These are phyloP conservation scores for Pochonia chlamydosporia DNA, from an alignment of 2,329 filamentous ascomycete species.

Conservation along the genomic window DNA sequence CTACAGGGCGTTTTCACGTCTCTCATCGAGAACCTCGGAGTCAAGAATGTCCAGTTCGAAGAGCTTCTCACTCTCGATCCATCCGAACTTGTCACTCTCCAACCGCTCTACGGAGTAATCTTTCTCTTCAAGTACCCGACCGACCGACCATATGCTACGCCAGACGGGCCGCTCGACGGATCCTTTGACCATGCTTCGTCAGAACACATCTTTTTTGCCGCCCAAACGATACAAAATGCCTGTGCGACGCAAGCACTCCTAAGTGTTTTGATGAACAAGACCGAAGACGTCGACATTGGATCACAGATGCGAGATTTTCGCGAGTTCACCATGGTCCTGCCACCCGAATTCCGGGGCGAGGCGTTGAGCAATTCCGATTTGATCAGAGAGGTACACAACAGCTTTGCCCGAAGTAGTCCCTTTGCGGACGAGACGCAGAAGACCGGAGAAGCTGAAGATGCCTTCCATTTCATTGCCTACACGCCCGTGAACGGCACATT, in stretches of 20 bases:
- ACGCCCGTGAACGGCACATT: conserved; percentile 71
- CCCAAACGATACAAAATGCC: conserved; percentile 97
- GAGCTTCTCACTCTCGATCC: conserved; percentile 88
- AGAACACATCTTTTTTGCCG: conserved; percentile 83
- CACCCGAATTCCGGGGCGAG: conserved; percentile 62
- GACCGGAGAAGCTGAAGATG: conserved; percentile 69
- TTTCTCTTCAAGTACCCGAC: conserved; percentile 98
- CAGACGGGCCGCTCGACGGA: conserved; percentile 70
- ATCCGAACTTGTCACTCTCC: conserved; percentile 62
- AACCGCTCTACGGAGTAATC: conserved; percentile 88
- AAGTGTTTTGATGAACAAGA: conserved; percentile 85
- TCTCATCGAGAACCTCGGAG: conserved; percentile 84
- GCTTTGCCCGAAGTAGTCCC: conserved; percentile 80
- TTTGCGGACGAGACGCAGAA: conserved; percentile 84
- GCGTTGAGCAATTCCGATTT: conserved; percentile 58
- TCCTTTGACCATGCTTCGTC: conserved; percentile 70
- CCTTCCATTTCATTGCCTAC: conserved; percentile 98
- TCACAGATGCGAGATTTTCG: conserved; percentile 68
- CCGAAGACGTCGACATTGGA: conserved; percentile 65
- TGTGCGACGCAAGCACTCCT: conserved; percentile 95
- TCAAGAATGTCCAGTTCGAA: conserved; percentile 92
- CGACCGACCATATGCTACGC: conserved; percentile 54
- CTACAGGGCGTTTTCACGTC: conserved; percentile 89
- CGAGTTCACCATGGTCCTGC: conserved; percentile 81
- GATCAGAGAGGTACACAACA: conserved; percentile 79